Percentiles rank a stretch among this genome's conserved stretches.
Evolutionary conservation across 257 asterid genomes (phyloP).

Genomic region (Solanum ahanhuiri): DNA sequence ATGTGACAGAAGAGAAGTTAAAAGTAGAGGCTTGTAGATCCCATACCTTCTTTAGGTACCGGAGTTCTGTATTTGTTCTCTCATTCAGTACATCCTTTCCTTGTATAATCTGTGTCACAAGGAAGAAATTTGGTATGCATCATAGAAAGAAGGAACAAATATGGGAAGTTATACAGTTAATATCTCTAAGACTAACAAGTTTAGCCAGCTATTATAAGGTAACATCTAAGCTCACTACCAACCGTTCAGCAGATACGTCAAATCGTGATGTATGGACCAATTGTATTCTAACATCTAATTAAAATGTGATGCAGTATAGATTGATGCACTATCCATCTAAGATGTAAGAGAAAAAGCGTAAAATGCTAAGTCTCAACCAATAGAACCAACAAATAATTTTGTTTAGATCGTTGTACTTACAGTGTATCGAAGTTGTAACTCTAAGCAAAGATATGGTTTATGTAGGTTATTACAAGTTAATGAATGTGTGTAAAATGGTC

Average conservation of each 20-base stretch:
- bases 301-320: not conserved
- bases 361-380: not conserved
- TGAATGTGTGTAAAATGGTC: not conserved
- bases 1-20: not conserved
- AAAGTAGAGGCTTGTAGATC: not conserved
- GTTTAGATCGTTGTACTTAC: too few species aligned
- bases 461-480: not conserved
- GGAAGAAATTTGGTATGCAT: not conserved
- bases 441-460: not conserved
- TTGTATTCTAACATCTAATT: not conserved
- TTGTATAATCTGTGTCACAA: slow-evolving; percentile 49
- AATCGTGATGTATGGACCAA: not conserved
- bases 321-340: not conserved
- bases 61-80: slow-evolving; percentile 68
- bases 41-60: slow-evolving; percentile 74
- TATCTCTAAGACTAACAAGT: not conserved
- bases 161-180: not conserved
- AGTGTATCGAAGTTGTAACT: not conserved
- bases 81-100: slow-evolving; percentile 86
- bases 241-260: not conserved
- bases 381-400: not conserved
- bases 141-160: not conserved
- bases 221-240: not conserved
- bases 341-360: not conserved
- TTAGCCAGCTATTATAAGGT: not conserved